phyloP scores from a whole-genome alignment of 148 eudicot genomes.

The Pharnaceum exiguum region DNA sequence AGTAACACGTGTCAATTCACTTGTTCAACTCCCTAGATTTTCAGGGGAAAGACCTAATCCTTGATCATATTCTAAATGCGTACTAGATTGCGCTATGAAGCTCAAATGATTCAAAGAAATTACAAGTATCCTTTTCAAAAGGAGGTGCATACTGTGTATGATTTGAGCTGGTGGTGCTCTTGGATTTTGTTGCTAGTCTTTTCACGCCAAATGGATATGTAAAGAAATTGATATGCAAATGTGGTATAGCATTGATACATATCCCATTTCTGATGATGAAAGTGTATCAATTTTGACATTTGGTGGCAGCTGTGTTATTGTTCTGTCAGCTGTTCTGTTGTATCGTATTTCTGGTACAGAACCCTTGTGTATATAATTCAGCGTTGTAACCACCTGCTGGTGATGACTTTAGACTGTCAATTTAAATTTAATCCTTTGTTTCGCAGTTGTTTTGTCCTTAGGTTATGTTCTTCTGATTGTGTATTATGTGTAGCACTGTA shows the following conservation, averaged over 20 bases:
- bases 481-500: too few relatives aligned
- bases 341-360: slow-evolving; percentile 6
- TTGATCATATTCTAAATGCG: background rate
- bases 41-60: slow-evolving; percentile 58
- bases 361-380: slow-evolving; percentile 10
- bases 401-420: too few relatives aligned
- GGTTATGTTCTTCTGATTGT: too few relatives aligned
- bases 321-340: slow-evolving; percentile 5
- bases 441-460: too few relatives aligned
- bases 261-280: background rate
- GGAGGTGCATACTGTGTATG: background rate
- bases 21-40: slow-evolving; percentile 97
- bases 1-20: slow-evolving; percentile 88
- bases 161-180: background rate
- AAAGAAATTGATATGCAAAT: background rate
- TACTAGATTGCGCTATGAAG: background rate
- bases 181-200: too few relatives aligned
- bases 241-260: slow-evolving; percentile 8
- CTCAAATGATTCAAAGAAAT: background rate
- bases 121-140: background rate
- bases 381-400: too few relatives aligned
- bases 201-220: background rate
- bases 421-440: too few relatives aligned
- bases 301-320: slow-evolving; percentile 5
- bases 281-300: slow-evolving; percentile 17